Base-by-base conservation (phyloP, 805 yeast genomes). In the Metschnikowia corniflorae region DNA sequence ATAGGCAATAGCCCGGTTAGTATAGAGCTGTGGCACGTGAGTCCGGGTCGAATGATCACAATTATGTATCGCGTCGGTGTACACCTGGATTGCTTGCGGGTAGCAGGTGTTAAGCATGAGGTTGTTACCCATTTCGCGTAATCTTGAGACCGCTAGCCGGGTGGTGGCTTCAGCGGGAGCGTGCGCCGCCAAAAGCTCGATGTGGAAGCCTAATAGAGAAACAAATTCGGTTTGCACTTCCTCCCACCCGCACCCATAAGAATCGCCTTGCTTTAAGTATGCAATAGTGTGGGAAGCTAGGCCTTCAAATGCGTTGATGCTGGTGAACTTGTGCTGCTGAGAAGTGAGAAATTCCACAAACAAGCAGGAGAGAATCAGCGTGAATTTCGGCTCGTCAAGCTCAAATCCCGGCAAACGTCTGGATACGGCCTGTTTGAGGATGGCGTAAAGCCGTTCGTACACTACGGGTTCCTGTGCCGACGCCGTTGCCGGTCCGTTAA, bases 91-190 rank as follows among this genome's bases (percentile, higher is more conserved):
- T 2, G 72, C 70, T 38, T 65, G 70, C 1, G 68, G 65, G 43
- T 58, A 64, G 4, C 65, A 55, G 36, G 49, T 47, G 38, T 54
- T 59, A 4, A 55, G 35, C 70, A 65, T 61, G 20, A 65, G 46
- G 43, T 65, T 66, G 47, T 67, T 67, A 12, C 68, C 72, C 33
- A 53, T 58, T 39, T 67, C 72, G 29, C 71, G 46, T n/a, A 63
- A 48, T 39, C 41, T 43, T 12, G 40, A 31, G 12, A 40, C 49
- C 6, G 19, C 16, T 9, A 18, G 13, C 10, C 8, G 8, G 15
- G 31, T 7, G 6, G 31, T 7, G 14, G 16, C 26, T 10, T 23
- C 31, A n/a, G 32, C 12, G 10, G 32, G 16, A 9, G 31, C n/a
- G 10, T 18, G 16, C n/a, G 37, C 28, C 3, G 30, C 20, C 7